Conservation (phyloP, 2,329 filamentous ascomycete genomes). For the Penicillium capsulatum region DNA sequence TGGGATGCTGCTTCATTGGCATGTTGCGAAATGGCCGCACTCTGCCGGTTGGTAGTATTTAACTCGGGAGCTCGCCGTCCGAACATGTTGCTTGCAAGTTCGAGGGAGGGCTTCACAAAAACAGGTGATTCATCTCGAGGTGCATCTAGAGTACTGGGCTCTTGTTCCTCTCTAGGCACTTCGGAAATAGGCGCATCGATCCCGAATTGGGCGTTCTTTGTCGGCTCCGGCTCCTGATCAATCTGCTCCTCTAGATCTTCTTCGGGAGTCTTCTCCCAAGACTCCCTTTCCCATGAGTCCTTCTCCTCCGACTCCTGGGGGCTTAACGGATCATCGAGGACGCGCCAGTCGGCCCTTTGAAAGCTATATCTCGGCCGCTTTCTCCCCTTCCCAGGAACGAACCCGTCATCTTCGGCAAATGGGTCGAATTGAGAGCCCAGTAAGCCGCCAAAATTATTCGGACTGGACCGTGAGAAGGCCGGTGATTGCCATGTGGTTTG, state of each 20-base stretch:
- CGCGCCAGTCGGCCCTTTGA: conserved; percentile 67
- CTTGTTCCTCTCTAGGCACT: neutral
- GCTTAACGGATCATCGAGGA: conserved; percentile 66
- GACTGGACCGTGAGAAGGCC: conserved; percentile 69
- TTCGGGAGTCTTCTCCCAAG: conserved; percentile 25
- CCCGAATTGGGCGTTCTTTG: neutral
- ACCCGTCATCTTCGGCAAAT: conserved; percentile 63
- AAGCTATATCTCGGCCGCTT: conserved; percentile 68
- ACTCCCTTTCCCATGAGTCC: conserved; percentile 27
- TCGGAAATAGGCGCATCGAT: neutral
- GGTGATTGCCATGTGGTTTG: conserved; percentile 66
- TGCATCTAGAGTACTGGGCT: conserved; percentile 1
- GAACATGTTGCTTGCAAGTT: conserved; percentile 11
- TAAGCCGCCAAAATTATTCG: conserved; percentile 64
- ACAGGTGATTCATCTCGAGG: conserved; percentile 5
- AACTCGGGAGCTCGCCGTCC: conserved; percentile 6
- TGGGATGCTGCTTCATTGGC: conserved; percentile 8
- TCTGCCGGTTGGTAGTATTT: conserved; percentile 1
- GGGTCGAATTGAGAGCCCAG: conserved; percentile 63
- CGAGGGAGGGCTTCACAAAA: conserved; percentile 19
- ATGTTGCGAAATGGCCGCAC: neutral
- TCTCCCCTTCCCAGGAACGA: conserved; percentile 56
- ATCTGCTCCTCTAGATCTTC: conserved; percentile 15
- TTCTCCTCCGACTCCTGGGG: conserved; percentile 51
- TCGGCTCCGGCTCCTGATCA: conserved; percentile 5